Evolutionary conservation across 768 basidiomycete species (phyloP).

Genomic region (Nidularia sp.): DNA sequence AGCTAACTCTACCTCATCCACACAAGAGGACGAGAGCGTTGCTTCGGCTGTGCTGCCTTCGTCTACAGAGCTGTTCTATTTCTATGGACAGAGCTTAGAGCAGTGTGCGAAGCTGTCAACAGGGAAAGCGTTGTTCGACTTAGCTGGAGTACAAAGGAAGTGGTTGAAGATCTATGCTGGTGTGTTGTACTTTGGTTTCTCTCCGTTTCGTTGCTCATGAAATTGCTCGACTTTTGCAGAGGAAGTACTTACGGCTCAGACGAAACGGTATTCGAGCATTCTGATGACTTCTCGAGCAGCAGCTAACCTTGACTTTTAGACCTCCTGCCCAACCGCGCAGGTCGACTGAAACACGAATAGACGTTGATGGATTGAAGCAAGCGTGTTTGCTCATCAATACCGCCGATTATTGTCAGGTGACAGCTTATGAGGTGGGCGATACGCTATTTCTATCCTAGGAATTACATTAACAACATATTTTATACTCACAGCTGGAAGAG

Average conservation of each 20-base stretch:
- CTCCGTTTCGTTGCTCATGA: constrained; percentile 4
- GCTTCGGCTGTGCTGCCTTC: constrained; percentile 78
- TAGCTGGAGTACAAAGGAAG: constrained; percentile 82
- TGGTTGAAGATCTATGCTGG: constrained; percentile 95
- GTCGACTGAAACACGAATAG: constrained; percentile 79
- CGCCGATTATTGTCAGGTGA: constrained; percentile 94
- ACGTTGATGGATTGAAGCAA: constrained; percentile 70
- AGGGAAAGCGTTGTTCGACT: constrained; percentile 77
- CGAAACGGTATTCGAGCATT: constrained; percentile 56
- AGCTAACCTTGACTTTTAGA: constrained; percentile 18
- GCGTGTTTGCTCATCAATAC: constrained; percentile 93
- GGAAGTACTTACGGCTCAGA: constrained; percentile 72
- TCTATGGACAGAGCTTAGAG: constrained; percentile 93
- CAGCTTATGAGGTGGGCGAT: constrained; percentile 70
- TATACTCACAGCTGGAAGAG: constrained; percentile 71
- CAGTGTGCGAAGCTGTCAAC: constrained; percentile 90
- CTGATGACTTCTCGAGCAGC: background rate
- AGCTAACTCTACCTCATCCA: constrained; percentile 32
- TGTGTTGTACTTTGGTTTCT: constrained; percentile 22
- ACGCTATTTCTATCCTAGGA: background rate
- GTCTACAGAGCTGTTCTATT: constrained; percentile 95
- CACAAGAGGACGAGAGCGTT: constrained; percentile 35
- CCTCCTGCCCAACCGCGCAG: constrained; percentile 41
- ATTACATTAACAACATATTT: constrained; percentile 1
- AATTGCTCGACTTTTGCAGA: constrained; percentile 42